These are phyloP conservation scores for Talaromyces amestolkiae DNA, from an alignment of 2,329 filamentous ascomycete genomes.

Conservation along the genomic window DNA sequence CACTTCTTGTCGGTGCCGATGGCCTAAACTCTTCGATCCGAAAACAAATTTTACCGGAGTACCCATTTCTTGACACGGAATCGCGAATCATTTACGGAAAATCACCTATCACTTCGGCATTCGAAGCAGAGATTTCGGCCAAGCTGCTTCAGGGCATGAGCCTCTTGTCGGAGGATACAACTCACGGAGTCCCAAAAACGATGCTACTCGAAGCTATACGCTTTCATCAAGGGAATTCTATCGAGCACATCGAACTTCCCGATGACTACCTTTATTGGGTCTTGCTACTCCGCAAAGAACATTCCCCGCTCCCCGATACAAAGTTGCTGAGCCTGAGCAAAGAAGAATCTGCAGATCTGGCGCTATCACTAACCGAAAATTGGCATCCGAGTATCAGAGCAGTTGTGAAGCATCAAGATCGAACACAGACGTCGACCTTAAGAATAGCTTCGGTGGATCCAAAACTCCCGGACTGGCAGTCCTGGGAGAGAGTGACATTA, in stretches of 20 bases:
- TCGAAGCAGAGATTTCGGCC: conserved; percentile 19
- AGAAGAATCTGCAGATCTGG: conserved; percentile 20
- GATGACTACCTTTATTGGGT: conserved; percentile 31
- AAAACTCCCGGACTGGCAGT: conserved; percentile 33
- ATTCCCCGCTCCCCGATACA: conserved; percentile 19
- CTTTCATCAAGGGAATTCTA: conserved; percentile 20
- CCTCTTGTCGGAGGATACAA: conserved; percentile 18
- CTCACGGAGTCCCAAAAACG: conserved; percentile 19
- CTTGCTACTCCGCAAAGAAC: conserved; percentile 15
- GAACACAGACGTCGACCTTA: conserved; percentile 32
- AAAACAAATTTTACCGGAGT: conserved; percentile 37
- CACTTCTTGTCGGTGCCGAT: conserved; percentile 42
- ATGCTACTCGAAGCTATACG: conserved; percentile 25
- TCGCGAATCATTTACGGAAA: conserved; percentile 43
- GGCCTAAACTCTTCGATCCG: conserved; percentile 39
- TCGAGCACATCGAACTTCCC: conserved; percentile 22
- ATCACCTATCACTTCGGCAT: conserved; percentile 27
- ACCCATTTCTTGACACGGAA: conserved; percentile 38
- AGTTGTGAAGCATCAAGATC: conserved; percentile 30
- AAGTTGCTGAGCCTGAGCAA: conserved; percentile 19
- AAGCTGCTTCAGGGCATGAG: conserved; percentile 21
- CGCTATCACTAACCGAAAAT: conserved; percentile 25
- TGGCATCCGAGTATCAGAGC: conserved; percentile 28
- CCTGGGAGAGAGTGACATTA: conserved; percentile 38
- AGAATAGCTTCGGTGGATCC: conserved; percentile 34